Evolutionary conservation across 345 rosid species (phyloP).

Genomic region (Gossypium rotundifolium): DNA sequence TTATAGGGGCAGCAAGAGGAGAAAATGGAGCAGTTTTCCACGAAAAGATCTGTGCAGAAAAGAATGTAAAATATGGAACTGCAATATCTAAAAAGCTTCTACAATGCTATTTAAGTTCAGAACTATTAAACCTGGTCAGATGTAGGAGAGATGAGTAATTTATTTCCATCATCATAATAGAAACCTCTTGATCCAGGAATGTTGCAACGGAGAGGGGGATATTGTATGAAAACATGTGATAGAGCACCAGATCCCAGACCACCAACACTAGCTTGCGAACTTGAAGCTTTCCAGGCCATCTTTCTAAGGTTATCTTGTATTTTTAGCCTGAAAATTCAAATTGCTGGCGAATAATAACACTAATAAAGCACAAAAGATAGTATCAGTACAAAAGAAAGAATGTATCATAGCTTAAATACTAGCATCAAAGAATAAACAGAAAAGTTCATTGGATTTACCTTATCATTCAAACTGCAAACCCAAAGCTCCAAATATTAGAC

Average conservation of each 20-base stretch:
- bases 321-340: constrained; percentile 11
- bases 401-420: not conserved
- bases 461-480: not conserved
- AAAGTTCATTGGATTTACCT: not conserved
- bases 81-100: not conserved
- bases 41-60: constrained; percentile 52
- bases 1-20: constrained; percentile 51
- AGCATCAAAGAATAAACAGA: not conserved
- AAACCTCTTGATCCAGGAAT: constrained; percentile 65
- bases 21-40: constrained; percentile 77
- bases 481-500: constrained; percentile 24
- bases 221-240: constrained; percentile 75
- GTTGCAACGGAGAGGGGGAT: constrained; percentile 64
- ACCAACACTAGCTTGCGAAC: constrained; percentile 50
- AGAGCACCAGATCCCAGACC: constrained; percentile 61
- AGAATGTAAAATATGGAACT: not conserved
- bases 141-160: constrained; percentile 54
- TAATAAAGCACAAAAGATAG: not conserved
- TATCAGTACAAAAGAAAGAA: not conserved
- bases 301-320: constrained; percentile 4
- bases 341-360: constrained; percentile 8
- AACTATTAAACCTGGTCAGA: constrained; percentile 50
- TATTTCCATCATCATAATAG: constrained; percentile 90
- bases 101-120: constrained; percentile 8
- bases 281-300: constrained; percentile 65